Percentiles rank a stretch among this genome's conserved stretches.
Evolutionary conservation across 148 eudicot genomes (phyloP).

Genomic region (Chenopodium suecicum): DNA sequence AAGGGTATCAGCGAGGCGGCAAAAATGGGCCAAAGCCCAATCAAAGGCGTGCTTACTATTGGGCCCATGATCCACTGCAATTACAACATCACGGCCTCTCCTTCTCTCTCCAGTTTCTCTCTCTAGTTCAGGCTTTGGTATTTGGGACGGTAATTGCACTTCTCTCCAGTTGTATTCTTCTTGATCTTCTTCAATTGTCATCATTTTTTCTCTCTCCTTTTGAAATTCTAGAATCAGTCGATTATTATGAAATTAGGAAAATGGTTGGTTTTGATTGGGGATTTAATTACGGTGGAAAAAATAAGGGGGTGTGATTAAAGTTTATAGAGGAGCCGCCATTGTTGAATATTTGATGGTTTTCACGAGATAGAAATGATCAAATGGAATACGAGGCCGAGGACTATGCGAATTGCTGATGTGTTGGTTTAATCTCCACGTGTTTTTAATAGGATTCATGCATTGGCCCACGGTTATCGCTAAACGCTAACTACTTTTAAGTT

Average conservation of each 20-base stretch:
- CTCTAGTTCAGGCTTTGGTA: slow-evolving; percentile 57
- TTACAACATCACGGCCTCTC: slow-evolving; percentile 60
- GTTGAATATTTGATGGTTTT: background rate
- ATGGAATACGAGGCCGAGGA: no score
- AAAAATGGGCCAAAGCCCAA: slow-evolving; percentile 63
- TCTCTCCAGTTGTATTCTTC: slow-evolving; percentile 61
- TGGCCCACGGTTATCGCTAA: no score
- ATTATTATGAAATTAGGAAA: background rate
- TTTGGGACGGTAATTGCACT: slow-evolving; percentile 49
- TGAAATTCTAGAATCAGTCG: background rate
- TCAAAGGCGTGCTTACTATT: slow-evolving; percentile 86
- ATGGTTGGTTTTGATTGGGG: background rate
- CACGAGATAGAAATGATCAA: background rate
- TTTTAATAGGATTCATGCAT: background rate
- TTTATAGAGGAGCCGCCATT: slow-evolving; percentile 15
- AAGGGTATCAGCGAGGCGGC: slow-evolving; percentile 63
- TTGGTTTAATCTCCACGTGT: background rate
- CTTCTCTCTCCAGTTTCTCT: slow-evolving; percentile 70
- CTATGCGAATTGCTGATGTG: background rate
- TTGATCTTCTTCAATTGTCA: slow-evolving; percentile 35
- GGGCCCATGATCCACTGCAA: slow-evolving; percentile 83
- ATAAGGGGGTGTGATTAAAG: no score
- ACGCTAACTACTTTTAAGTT: no score
- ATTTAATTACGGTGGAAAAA: background rate
- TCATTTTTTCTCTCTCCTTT: slow-evolving; percentile 29